These are phyloP conservation scores for Dujonia santamariae DNA, from an alignment of 1,139 yeast genomes.

Conservation along the genomic window DNA sequence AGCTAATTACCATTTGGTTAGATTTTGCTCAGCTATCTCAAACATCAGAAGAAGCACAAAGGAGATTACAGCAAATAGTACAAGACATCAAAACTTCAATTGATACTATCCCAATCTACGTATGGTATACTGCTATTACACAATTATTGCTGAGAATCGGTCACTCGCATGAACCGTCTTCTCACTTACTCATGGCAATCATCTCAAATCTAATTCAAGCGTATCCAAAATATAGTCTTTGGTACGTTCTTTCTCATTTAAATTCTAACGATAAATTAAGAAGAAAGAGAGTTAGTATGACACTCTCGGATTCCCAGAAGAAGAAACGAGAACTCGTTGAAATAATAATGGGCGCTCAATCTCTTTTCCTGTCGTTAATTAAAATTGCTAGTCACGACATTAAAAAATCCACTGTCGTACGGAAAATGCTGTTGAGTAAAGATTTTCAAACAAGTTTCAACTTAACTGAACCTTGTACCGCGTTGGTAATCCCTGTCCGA, in stretches of 20 bases:
- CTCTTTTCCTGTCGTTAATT: constrained; percentile 34
- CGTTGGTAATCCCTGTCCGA: constrained; percentile 79
- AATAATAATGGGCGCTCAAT: constrained; percentile 27
- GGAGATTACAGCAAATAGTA: constrained; percentile 45
- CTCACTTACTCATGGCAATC: constrained; percentile 52
- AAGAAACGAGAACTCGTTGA: constrained; percentile 10
- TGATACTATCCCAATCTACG: constrained; percentile 52
- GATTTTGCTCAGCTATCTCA: constrained; percentile 58
- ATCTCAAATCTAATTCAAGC: constrained; percentile 53
- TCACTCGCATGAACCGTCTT: constrained; percentile 60
- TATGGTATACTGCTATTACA: constrained; percentile 84
- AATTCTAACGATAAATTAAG: constrained; percentile 65
- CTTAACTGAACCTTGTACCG: constrained; percentile 51
- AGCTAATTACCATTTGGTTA: constrained; percentile 86
- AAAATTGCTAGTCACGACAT: constrained; percentile 32
- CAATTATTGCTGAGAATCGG: constrained; percentile 80
- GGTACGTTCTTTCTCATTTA: constrained; percentile 77
- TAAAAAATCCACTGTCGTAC: constrained; percentile 33
- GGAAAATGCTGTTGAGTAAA: constrained; percentile 33
- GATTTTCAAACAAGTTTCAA: constrained; percentile 49
- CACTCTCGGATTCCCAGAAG: constrained; percentile 19
- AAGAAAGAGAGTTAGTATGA: constrained; percentile 43
- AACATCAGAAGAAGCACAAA: constrained; percentile 29
- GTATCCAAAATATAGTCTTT: constrained; percentile 80
- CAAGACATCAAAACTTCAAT: constrained; percentile 50